Evolutionary conservation across 2,329 filamentous ascomycete genomes (phyloP), one percentile per base, ranked within the genome.

Genomic region (Arthroderma uncinatum): DNA sequence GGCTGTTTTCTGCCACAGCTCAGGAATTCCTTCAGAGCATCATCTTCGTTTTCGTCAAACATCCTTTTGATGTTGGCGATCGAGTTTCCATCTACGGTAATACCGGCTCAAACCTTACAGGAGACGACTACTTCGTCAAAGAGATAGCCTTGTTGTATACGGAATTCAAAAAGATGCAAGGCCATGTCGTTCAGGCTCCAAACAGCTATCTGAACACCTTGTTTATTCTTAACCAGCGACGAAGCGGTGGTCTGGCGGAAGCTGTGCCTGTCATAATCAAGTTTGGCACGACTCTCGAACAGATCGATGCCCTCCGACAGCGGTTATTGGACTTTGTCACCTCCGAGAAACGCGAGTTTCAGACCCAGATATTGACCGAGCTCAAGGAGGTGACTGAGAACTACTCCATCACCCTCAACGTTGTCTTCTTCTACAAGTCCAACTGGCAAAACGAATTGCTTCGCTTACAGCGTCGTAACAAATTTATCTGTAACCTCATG

Each of bases 101-200:
- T 65, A 89, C 89, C 0, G 92, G 92, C 60, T 79, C 84, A n/a
- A 70, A 79, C 14, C 79, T 89, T 67, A 82, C 80, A 36, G 91
- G 91, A 48, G 92, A 96, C 64, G 92, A 96, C 66, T 97, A 95
- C 72, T 96, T 95, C 63, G 91, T 97, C 56, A 95, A 94, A 56
- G 89, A 95, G 67, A 94, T 97, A 57, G 87, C 89, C 1, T 79
- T 97, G 1, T 79, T 96, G 14, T 97, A 93, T 70, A 97, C 92
- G 12, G 92, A 96, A 67, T 96, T 96, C 77, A 96, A 96, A 79
- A 96, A 96, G 77, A 92, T 96, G 87, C 86, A 96, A 71, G 92
- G 92, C 1, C 91, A 96, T 65, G 86, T 96, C 23, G 92, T 97
- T 0, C 92, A 96, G 71, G 92, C 92, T 0, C 92, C 92, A 9